Evolutionary conservation across 805 yeast genomes (phyloP).

Genomic region (Candida sphagnicola): DNA sequence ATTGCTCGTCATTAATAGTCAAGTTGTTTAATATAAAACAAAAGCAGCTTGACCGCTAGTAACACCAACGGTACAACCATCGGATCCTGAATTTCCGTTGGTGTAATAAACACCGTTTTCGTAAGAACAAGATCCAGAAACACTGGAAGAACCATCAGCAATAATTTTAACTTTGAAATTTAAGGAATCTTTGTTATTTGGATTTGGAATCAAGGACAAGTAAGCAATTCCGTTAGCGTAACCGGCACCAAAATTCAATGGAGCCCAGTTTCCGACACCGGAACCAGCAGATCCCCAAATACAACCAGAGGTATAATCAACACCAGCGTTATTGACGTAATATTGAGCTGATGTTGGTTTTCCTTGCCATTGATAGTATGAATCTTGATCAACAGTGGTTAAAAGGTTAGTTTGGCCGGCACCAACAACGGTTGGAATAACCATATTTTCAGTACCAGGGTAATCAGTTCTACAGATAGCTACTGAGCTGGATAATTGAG

Average conservation of each 20-base stretch:
- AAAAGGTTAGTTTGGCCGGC: conserved; percentile 50
- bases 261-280: conserved; percentile 77
- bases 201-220: conserved; percentile 74
- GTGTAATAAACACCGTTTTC: conserved; percentile 73
- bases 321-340: conserved; percentile 77
- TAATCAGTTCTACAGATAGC: conserved; percentile 76
- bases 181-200: conserved; percentile 51
- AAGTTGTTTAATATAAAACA: conserved; percentile 51
- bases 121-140: conserved; percentile 73
- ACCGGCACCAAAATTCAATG: conserved; percentile 77
- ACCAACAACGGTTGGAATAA: conserved; percentile 60
- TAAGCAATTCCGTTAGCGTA: conserved; percentile 55
- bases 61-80: conserved; percentile 94
- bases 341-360: conserved; percentile 65
- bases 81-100: conserved; percentile 54
- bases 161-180: conserved; percentile 42
- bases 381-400: conserved; percentile 56
- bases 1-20: too few relatives aligned
- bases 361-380: conserved; percentile 62
- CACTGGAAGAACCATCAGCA: conserved; percentile 42
- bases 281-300: conserved; percentile 61
- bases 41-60: conserved; percentile 79
- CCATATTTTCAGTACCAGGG: conserved; percentile 83
- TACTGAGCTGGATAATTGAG: conserved; percentile 47
- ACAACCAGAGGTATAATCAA: conserved; percentile 62